Percentiles rank a stretch among this genome's conserved stretches.
Conservation (phyloP, 352 stramenopile genomes). For the Globisporangium cederbergense region DNA sequence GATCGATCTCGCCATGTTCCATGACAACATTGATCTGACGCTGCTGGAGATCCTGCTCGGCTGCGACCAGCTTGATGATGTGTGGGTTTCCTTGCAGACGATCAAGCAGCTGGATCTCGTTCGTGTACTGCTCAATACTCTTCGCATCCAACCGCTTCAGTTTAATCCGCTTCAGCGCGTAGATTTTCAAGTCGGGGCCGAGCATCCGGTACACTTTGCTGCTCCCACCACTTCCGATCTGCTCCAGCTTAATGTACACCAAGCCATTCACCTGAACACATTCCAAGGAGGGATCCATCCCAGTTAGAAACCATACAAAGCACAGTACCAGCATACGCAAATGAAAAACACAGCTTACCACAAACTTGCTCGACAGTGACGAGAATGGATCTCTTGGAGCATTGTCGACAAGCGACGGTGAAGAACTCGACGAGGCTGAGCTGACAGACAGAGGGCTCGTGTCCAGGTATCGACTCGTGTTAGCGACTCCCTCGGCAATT, state of each 20-base stretch:
- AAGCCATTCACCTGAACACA: conserved; percentile 76
- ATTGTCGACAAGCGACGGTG: conserved; percentile 31
- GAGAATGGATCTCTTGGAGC: conserved; percentile 41
- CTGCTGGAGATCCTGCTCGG: conserved; percentile 88
- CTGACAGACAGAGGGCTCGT: conserved; percentile 39
- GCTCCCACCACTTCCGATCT: conserved; percentile 96
- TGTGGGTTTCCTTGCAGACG: conserved; percentile 91
- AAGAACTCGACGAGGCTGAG: conserved; percentile 57
- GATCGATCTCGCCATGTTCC: conserved; percentile 97
- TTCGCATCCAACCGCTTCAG: conserved; percentile 89
- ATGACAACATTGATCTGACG: conserved; percentile 89
- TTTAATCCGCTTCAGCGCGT: conserved; percentile 98
- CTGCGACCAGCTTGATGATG: conserved; percentile 96
- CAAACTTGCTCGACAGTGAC: conserved; percentile 54
- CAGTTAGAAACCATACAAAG: conserved; percentile 5
- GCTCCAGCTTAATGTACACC: conserved; percentile 94
- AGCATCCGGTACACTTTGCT: conserved; percentile 97
- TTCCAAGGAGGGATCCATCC: not conserved
- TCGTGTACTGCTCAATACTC: conserved; percentile 94
- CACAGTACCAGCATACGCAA: not conserved
- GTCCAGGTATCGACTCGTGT: conserved; percentile 26
- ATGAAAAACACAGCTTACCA: conserved; percentile 25
- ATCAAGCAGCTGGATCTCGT: conserved; percentile 96
- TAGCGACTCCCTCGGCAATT: conserved; percentile 20
- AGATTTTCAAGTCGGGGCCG: conserved; percentile 90